phyloP scores from a whole-genome alignment of 2,329 filamentous ascomycete genomes.

The Geosmithia putterillii region DNA sequence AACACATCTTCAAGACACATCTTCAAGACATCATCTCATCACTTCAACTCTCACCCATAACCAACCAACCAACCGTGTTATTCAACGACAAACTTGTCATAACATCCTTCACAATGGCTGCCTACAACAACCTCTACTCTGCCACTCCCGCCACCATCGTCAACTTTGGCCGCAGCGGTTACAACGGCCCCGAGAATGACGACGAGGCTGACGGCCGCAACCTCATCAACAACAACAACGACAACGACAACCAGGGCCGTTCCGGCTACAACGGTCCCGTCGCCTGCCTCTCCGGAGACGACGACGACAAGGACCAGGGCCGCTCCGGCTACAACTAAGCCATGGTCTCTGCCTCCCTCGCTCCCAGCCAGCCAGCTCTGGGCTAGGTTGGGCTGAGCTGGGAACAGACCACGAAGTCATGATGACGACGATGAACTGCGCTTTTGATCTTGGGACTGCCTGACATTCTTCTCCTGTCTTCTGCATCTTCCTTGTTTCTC shows the following conservation, averaged over 20 bases:
- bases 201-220: slow-evolving; percentile 22
- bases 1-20: neutral
- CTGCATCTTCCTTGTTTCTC: no score
- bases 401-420: neutral
- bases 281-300: slow-evolving; percentile 23
- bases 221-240: slow-evolving; percentile 18
- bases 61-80: slow-evolving; percentile 3
- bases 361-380: neutral
- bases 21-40: neutral
- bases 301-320: slow-evolving; percentile 12
- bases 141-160: slow-evolving; percentile 24
- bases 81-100: slow-evolving; percentile 1
- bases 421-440: neutral
- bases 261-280: slow-evolving; percentile 32
- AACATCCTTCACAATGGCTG: slow-evolving; percentile 15
- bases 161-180: slow-evolving; percentile 25
- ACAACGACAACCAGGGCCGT: slow-evolving; percentile 25
- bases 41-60: neutral
- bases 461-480: neutral
- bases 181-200: slow-evolving; percentile 17
- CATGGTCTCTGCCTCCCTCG: no score
- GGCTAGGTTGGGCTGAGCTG: neutral
- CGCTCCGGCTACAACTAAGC: slow-evolving; percentile 35
- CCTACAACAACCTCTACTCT: slow-evolving; percentile 27
- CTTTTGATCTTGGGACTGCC: neutral